Evolutionary conservation across 1,284 basidiomycete genomes (phyloP).

Genomic region (Leccinum insolens): DNA sequence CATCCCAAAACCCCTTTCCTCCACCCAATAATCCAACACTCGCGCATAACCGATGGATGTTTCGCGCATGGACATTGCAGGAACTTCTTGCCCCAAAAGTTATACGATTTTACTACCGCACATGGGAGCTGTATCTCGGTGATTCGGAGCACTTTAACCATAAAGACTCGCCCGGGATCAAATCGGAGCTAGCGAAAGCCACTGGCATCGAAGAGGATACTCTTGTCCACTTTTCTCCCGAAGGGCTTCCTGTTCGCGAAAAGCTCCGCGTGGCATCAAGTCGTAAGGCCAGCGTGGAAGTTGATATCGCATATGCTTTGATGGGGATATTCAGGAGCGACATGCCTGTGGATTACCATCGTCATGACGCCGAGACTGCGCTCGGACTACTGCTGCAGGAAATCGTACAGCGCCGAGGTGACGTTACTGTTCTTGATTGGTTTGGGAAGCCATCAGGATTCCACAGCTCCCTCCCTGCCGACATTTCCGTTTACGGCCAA

Average conservation of each 20-base stretch:
- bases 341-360: constrained; percentile 1
- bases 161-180: constrained; percentile 4
- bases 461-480: constrained; percentile 16
- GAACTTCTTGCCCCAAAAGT: too few species aligned
- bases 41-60: constrained; percentile 22
- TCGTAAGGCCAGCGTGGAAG: constrained; percentile 11
- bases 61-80: constrained; percentile 6
- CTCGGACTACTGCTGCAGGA: constrained; percentile 20
- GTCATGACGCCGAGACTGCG: constrained; percentile 12
- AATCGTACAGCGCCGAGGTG: constrained; percentile 1
- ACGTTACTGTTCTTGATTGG: constrained; percentile 19
- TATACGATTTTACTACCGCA: too few species aligned
- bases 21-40: constrained; percentile 2
- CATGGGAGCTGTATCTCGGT: constrained; percentile 8
- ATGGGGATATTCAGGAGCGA: constrained; percentile 20
- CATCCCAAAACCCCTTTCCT: constrained; percentile 2
- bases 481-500: constrained; percentile 13
- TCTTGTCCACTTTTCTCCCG: constrained; percentile 10
- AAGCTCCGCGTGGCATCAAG: constrained; percentile 17
- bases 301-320: constrained; percentile 19
- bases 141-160: neutral
- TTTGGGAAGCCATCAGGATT: constrained; percentile 17
- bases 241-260: constrained; percentile 4
- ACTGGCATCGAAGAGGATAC: neutral
- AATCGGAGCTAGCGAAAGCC: constrained; percentile 4